Conservation (phyloP, 2,329 filamentous ascomycete genomes). For the Emydomyces testavorans region DNA sequence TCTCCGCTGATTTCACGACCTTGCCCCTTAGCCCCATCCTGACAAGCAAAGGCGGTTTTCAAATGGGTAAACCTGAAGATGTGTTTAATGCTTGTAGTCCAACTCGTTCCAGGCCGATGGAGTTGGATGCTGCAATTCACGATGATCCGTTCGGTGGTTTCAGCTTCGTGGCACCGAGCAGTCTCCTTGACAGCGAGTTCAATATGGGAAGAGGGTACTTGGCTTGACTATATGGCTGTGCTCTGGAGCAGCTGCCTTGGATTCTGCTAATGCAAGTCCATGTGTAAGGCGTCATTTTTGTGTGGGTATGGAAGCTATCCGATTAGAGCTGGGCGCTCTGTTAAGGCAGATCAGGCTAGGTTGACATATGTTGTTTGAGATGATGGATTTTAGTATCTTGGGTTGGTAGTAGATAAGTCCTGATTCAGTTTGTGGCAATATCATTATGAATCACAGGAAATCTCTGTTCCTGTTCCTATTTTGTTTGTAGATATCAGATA, state of each 20-base stretch:
- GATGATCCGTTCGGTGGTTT: constrained; percentile 39
- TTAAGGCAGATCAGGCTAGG: background rate
- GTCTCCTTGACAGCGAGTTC: constrained; percentile 34
- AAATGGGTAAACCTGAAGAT: constrained; percentile 16
- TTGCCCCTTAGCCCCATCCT: constrained; percentile 66
- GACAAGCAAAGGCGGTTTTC: constrained; percentile 24
- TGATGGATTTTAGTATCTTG: too few species aligned
- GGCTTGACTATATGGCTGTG: constrained; percentile 8
- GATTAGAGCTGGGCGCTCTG: background rate
- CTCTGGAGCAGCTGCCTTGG: background rate
- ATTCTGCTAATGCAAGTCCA: background rate
- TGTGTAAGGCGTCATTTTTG: background rate
- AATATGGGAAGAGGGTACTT: constrained; percentile 16
- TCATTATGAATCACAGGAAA: background rate
- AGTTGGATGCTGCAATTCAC: constrained; percentile 14
- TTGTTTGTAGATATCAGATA: too few species aligned
- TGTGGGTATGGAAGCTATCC: too few species aligned
- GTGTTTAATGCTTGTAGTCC: background rate
- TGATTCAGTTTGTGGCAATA: constrained; percentile 3
- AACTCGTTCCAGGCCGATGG: background rate
- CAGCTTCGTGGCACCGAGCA: constrained; percentile 39
- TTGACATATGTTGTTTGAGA: background rate
- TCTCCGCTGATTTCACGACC: constrained; percentile 81
- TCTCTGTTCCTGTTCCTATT: background rate
- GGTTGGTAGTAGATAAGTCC: background rate